Evolutionary conservation across 176 grass and related monocot species (phyloP).

Genomic region (Stipa capillata): DNA sequence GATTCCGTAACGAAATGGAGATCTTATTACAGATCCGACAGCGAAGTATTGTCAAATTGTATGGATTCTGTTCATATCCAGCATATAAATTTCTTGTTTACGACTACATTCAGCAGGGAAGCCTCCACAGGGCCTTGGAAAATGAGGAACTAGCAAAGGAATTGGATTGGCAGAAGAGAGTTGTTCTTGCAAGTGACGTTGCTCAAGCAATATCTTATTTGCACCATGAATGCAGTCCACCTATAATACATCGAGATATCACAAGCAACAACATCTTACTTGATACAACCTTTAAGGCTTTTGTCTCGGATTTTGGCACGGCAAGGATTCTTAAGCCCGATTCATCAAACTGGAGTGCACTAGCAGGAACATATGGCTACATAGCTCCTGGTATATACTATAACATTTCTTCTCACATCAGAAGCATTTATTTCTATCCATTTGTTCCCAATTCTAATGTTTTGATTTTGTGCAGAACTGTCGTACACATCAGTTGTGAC

Average conservation of each 20-base stretch:
- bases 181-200: neutral
- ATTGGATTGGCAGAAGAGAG: neutral
- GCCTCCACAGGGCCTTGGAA: neutral
- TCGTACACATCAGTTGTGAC: too few species aligned
- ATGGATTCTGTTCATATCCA: neutral
- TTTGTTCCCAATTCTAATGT: too few species aligned
- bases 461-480: too few species aligned
- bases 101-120: neutral
- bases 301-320: too few species aligned
- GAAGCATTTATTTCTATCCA: too few species aligned
- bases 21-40: neutral
- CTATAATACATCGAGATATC: constrained; percentile 24
- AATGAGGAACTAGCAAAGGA: neutral
- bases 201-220: neutral
- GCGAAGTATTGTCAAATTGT: neutral
- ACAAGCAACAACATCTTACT: neutral
- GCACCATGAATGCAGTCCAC: neutral
- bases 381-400: too few species aligned
- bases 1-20: neutral
- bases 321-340: too few species aligned
- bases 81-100: neutral
- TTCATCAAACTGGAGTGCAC: too few species aligned
- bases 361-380: too few species aligned
- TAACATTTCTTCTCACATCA: too few species aligned
- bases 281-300: too few species aligned